Percentiles rank a stretch among this genome's conserved stretches.
Evolutionary conservation across 176 grass and related monocot genomes (phyloP).

Genomic region (Pontederia paniculata): DNA sequence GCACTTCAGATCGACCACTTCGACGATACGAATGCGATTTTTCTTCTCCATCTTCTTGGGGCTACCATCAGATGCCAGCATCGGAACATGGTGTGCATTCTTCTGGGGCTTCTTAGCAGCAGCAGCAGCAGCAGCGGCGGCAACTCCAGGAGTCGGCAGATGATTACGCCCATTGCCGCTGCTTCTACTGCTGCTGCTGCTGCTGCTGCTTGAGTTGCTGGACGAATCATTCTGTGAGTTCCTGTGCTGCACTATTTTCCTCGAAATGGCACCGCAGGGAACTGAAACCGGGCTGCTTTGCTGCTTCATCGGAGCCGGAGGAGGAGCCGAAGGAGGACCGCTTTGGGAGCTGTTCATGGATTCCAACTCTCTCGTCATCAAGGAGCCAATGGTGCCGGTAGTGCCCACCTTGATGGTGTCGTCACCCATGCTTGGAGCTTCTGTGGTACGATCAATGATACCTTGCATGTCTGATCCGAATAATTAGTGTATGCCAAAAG

Average conservation of each 20-base stretch:
- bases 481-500: too few relatives aligned
- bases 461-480: background rate
- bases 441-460: background rate
- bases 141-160: slow-evolving; percentile 22
- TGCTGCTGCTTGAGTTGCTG: slow-evolving; percentile 8
- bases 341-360: slow-evolving; percentile 30
- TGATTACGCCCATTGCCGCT: background rate
- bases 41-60: slow-evolving; percentile 51
- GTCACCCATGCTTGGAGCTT: background rate
- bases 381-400: slow-evolving; percentile 70
- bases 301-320: slow-evolving; percentile 26
- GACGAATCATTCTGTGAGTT: slow-evolving; percentile 22
- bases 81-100: slow-evolving; percentile 31
- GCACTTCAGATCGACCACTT: slow-evolving; percentile 89
- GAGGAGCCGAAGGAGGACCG: slow-evolving; percentile 14
- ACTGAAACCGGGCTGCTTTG: slow-evolving; percentile 54
- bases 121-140: slow-evolving; percentile 12
- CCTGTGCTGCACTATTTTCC: slow-evolving; percentile 39
- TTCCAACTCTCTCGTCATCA: slow-evolving; percentile 71
- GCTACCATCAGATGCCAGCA: slow-evolving; percentile 32
- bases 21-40: slow-evolving; percentile 31
- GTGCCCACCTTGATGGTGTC: slow-evolving; percentile 49
- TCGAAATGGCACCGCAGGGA: slow-evolving; percentile 50
- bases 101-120: slow-evolving; percentile 32
- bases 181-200: slow-evolving; percentile 14